Percentiles rank a stretch among this genome's conserved stretches.
These are phyloP conservation scores for Ophiobolus disseminans DNA, from an alignment of 2,329 filamentous ascomycete species.

Conservation along the genomic window DNA sequence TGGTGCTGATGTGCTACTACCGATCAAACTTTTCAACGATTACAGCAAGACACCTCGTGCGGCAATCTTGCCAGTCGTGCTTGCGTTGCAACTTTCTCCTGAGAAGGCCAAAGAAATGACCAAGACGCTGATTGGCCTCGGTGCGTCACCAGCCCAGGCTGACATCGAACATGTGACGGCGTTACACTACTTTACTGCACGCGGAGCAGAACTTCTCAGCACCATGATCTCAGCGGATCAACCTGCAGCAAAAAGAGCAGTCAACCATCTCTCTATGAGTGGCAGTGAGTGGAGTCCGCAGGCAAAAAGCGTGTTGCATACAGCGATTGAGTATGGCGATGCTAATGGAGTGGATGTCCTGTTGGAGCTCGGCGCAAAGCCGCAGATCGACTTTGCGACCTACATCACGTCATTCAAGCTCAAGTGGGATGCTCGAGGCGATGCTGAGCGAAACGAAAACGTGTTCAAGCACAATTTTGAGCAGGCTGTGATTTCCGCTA, in stretches of 20 bases:
- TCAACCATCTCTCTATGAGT: constrained; percentile 68
- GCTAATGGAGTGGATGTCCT: constrained; percentile 47
- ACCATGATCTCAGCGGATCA: constrained; percentile 67
- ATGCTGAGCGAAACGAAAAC: constrained; percentile 58
- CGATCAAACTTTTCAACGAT: constrained; percentile 68
- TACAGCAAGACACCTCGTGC: constrained; percentile 58
- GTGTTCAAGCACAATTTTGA: constrained; percentile 58
- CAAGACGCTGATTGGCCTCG: constrained; percentile 69
- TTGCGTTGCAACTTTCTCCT: constrained; percentile 70
- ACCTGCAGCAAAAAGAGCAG: constrained; percentile 66
- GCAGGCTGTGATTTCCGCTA: constrained; percentile 73
- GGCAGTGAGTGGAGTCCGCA: constrained; percentile 42
- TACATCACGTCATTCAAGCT: constrained; percentile 67
- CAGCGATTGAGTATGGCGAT: constrained; percentile 52
- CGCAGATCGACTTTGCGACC: constrained; percentile 66
- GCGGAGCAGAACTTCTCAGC: constrained; percentile 15
- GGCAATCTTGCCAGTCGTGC: constrained; percentile 72
- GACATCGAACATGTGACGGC: constrained; percentile 70
- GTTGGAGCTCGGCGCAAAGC: constrained; percentile 67
- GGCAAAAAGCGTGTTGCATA: constrained; percentile 62
- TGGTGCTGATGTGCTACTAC: constrained; percentile 77
- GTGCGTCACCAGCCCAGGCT: constrained; percentile 76
- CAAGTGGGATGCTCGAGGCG: constrained; percentile 42
- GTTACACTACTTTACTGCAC: constrained; percentile 58
- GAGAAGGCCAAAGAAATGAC: constrained; percentile 71